Percentiles rank a stretch among this genome's conserved stretches.
These are phyloP conservation scores for Monilinia vaccinii-corymbosi DNA, from an alignment of 2,329 filamentous ascomycete species.

Conservation along the genomic window DNA sequence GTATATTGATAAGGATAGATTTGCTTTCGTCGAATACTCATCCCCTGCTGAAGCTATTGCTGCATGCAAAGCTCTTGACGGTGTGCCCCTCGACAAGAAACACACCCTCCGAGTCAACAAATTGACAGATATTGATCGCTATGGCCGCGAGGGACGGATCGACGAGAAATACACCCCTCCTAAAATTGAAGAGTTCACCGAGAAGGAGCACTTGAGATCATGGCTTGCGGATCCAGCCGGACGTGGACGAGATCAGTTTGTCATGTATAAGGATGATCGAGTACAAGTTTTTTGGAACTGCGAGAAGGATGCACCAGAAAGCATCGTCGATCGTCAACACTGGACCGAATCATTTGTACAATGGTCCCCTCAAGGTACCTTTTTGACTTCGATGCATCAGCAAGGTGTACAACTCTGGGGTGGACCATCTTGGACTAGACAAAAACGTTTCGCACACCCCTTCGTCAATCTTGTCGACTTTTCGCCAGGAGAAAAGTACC, in stretches of 20 bases:
- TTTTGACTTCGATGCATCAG: slow-evolving; percentile 85
- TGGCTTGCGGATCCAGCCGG: slow-evolving; percentile 75
- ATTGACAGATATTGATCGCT: slow-evolving; percentile 94
- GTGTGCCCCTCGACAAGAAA: slow-evolving; percentile 86
- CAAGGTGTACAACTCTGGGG: slow-evolving; percentile 98
- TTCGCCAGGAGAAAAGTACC: slow-evolving; percentile 84
- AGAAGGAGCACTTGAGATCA: slow-evolving; percentile 90
- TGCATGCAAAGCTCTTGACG: slow-evolving; percentile 81
- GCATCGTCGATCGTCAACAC: slow-evolving; percentile 81
- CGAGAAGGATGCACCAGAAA: slow-evolving; percentile 82
- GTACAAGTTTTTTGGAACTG: slow-evolving; percentile 98
- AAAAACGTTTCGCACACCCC: slow-evolving; percentile 89
- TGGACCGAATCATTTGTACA: slow-evolving; percentile 98
- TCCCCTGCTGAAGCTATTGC: slow-evolving; percentile 82
- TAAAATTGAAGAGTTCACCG: slow-evolving; percentile 71
- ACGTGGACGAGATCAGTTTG: slow-evolving; percentile 88
- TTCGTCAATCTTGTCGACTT: slow-evolving; percentile 95
- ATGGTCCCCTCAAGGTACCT: slow-evolving; percentile 95
- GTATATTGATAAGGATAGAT: slow-evolving; percentile 42
- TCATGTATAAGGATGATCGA: slow-evolving; percentile 84
- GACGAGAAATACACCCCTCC: slow-evolving; percentile 85
- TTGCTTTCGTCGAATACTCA: slow-evolving; percentile 94
- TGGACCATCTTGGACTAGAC: slow-evolving; percentile 77
- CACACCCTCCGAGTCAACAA: slow-evolving; percentile 96
- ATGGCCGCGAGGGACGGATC: slow-evolving; percentile 84